These are phyloP conservation scores for Leonotis leonurus DNA, from an alignment of 257 asterid genomes.

Conservation along the genomic window DNA sequence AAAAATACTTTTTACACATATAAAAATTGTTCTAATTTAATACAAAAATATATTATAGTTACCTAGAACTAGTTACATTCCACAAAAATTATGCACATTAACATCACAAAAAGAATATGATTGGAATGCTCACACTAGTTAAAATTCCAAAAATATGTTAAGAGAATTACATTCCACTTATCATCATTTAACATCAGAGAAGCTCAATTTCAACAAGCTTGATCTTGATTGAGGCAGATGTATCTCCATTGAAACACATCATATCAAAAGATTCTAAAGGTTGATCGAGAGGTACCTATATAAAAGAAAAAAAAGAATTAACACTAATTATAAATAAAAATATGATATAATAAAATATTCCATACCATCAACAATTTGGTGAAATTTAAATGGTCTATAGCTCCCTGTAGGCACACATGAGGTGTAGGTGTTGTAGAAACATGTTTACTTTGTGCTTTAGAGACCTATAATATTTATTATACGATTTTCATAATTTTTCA, in stretches of 20 bases:
- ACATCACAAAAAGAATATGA: too few relatives aligned
- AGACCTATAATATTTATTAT: not conserved
- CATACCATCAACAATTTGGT: not conserved
- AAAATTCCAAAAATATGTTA: too few relatives aligned
- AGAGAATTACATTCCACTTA: too few relatives aligned
- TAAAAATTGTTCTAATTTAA: too few relatives aligned
- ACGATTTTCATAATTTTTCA: not conserved
- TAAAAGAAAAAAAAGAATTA: not conserved
- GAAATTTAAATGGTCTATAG: not conserved
- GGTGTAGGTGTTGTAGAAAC: not conserved
- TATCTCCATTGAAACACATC: not conserved
- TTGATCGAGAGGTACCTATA: not conserved
- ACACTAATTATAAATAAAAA: not conserved
- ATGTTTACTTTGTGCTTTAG: not conserved
- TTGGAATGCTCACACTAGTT: too few relatives aligned
- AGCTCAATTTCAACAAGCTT: too few relatives aligned
- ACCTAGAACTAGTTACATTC: too few relatives aligned
- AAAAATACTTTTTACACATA: too few relatives aligned
- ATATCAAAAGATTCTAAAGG: not conserved
- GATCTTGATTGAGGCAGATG: not conserved
- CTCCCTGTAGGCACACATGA: not conserved
- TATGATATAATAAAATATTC: not conserved
- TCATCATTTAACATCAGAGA: too few relatives aligned
- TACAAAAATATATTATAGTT: too few relatives aligned
- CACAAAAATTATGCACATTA: too few relatives aligned